Percentiles rank a stretch among this genome's conserved stretches.
phyloP scores from a whole-genome alignment of 257 asterid genomes.

The Petunia axillaris region DNA sequence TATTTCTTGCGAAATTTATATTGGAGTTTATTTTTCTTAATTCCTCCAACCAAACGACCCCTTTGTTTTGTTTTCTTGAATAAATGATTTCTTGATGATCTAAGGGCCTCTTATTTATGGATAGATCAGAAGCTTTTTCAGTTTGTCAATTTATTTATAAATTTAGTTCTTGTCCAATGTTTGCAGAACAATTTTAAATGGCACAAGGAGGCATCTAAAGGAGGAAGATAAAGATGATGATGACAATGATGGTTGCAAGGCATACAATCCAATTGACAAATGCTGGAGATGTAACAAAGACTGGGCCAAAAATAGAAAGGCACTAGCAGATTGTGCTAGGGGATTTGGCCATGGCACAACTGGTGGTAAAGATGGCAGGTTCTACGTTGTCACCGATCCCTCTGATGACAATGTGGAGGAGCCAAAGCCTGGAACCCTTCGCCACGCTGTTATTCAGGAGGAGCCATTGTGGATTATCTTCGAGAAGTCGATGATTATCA shows the following conservation, averaged over 20 bases:
- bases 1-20: too few species aligned
- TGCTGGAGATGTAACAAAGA: constrained; percentile 70
- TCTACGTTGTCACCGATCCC: constrained; percentile 54
- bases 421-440: constrained; percentile 59
- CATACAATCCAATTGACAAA: constrained; percentile 68
- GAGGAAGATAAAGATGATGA: not conserved
- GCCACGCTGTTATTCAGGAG: constrained; percentile 55
- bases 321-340: constrained; percentile 56
- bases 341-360: constrained; percentile 61
- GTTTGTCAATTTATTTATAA: not conserved
- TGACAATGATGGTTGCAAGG: constrained; percentile 38
- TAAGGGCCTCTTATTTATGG: too few species aligned
- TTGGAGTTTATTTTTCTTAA: too few species aligned
- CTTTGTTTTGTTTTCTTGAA: too few species aligned
- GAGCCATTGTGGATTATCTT: constrained; percentile 69
- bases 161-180: not conserved
- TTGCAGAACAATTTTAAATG: constrained; percentile 11
- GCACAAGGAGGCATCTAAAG: constrained; percentile 45
- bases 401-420: constrained; percentile 40
- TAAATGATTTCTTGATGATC: too few species aligned
- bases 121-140: too few species aligned
- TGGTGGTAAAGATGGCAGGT: constrained; percentile 53
- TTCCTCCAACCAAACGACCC: too few species aligned
- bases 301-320: constrained; percentile 62
- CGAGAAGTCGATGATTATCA: constrained; percentile 43